Evolutionary conservation across 1,284 basidiomycete species (phyloP).

Genomic region (Boletus chippewaensis): DNA sequence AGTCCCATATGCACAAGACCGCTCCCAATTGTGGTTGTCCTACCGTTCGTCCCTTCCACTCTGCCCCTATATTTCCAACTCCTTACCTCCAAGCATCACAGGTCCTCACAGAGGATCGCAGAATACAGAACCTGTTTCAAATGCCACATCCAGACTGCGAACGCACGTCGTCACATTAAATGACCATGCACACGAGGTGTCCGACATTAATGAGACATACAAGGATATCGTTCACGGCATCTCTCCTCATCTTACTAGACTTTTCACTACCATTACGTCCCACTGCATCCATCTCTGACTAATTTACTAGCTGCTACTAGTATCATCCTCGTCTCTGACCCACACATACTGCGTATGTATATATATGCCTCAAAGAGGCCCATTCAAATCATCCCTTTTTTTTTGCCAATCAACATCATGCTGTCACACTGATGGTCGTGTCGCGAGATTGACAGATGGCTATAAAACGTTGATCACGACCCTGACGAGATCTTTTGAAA

Average conservation of each 20-base stretch:
- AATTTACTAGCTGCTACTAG: constrained; percentile 16
- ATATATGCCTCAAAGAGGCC: constrained; percentile 9
- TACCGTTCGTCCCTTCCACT: constrained; percentile 16
- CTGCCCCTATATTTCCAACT: constrained; percentile 11
- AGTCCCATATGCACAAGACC: constrained; percentile 48
- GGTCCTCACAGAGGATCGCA: constrained; percentile 30
- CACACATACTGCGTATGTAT: constrained; percentile 15
- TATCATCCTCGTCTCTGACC: constrained; percentile 6
- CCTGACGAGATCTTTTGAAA: not conserved
- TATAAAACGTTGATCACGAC: constrained; percentile 6
- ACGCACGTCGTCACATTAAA: constrained; percentile 17
- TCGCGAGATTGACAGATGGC: constrained; percentile 20
- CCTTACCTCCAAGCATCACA: constrained; percentile 4
- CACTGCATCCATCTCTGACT: constrained; percentile 9
- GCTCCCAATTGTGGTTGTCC: constrained; percentile 45
- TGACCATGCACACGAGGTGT: not conserved
- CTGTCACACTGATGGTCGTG: constrained; percentile 17
- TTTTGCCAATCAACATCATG: constrained; percentile 1
- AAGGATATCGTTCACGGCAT: constrained; percentile 3
- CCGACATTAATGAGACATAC: not conserved
- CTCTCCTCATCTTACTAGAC: constrained; percentile 12
- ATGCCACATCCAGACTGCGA: constrained; percentile 28
- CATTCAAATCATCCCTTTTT: not conserved
- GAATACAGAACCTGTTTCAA: constrained; percentile 31
- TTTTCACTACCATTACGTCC: constrained; percentile 11